phyloP scores from a whole-genome alignment of 495 filamentous ascomycete genomes.

The Daldinia caldariorum region DNA sequence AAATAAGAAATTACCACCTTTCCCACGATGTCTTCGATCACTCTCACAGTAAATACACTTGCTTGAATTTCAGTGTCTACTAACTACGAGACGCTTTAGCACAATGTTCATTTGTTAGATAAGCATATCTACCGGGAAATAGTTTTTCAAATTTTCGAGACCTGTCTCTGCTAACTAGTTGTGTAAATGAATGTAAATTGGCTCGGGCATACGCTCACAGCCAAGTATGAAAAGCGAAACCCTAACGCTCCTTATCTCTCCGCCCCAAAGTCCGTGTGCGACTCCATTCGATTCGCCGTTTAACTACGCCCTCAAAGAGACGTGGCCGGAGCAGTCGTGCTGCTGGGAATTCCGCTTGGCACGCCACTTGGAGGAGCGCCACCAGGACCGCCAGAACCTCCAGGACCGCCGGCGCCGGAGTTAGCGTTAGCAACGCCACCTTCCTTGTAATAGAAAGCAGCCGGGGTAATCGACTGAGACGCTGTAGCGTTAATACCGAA shows the following conservation, averaged over 20 bases:
- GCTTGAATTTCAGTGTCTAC: too few relatives aligned
- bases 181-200: too few relatives aligned
- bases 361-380: neutral
- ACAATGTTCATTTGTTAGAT: too few relatives aligned
- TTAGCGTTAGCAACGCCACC: neutral
- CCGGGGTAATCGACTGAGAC: neutral
- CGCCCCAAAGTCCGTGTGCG: neutral
- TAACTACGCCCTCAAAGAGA: neutral
- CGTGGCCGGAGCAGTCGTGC: neutral
- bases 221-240: too few relatives aligned
- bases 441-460: slow-evolving; percentile 1
- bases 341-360: neutral
- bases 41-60: too few relatives aligned
- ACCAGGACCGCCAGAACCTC: neutral
- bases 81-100: too few relatives aligned
- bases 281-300: neutral
- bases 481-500: slow-evolving; percentile 62
- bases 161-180: too few relatives aligned
- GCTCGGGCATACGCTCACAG: too few relatives aligned
- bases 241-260: neutral
- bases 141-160: too few relatives aligned
- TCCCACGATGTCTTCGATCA: too few relatives aligned
- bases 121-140: too few relatives aligned
- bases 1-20: too few relatives aligned
- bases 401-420: neutral